These are phyloP conservation scores for Chimonanthus praecox DNA, from an alignment of 164 flowering plant species.

Conservation along the genomic window DNA sequence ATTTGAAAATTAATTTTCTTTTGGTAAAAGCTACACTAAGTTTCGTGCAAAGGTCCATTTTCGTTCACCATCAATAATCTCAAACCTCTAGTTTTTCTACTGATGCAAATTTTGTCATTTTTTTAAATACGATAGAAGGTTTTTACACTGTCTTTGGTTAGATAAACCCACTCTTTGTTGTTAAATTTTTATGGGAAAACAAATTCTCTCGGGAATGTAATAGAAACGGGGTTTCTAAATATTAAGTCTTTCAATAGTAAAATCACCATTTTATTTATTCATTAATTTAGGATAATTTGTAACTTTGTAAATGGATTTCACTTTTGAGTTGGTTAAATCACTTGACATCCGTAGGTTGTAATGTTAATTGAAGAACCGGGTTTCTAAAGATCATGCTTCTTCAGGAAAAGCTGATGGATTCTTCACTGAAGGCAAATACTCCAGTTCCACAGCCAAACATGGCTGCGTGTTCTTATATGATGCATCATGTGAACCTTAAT, in stretches of 20 bases:
- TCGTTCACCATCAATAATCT: too few species aligned
- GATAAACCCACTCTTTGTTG: too few species aligned
- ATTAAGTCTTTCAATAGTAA: not conserved
- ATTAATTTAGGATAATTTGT: not conserved
- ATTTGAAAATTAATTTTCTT: too few species aligned
- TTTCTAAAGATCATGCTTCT: conserved; percentile 39
- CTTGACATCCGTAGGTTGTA: conserved; percentile 15
- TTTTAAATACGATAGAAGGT: too few species aligned
- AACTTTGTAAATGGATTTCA: conserved; percentile 5
- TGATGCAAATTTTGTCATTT: too few species aligned
- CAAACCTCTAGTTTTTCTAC: too few species aligned
- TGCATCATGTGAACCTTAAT: conserved; percentile 34
- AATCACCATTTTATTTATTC: too few species aligned
- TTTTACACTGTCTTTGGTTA: too few species aligned
- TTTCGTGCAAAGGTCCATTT: too few species aligned
- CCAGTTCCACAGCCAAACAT: conserved; percentile 30
- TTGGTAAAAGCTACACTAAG: too few species aligned
- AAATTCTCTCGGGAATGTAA: not conserved
- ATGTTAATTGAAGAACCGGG: conserved; percentile 27
- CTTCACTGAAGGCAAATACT: conserved; percentile 44
- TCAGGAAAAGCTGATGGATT: conserved; percentile 70
- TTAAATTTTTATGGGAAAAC: too few species aligned
- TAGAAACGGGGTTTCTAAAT: not conserved
- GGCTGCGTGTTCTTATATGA: conserved; percentile 38
- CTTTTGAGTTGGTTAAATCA: conserved; percentile 4